Evolutionary conservation across 208 protist genomes (phyloP), one percentile per base, ranked within the genome.

Genomic region (Sergeia podlipaevii): DNA sequence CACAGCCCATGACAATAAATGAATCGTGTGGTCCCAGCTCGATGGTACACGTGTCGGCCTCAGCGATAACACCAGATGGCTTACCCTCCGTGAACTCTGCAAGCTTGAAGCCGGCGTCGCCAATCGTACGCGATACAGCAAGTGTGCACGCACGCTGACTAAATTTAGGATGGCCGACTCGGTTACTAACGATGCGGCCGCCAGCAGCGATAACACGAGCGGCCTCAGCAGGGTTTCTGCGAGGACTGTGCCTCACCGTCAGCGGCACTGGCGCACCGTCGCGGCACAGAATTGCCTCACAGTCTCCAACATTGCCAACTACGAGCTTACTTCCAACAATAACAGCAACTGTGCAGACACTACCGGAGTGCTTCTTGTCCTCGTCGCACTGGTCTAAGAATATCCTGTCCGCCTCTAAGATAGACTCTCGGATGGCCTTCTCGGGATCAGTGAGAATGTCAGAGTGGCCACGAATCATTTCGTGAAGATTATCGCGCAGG

Each of bases 121-220:
- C 89, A 43, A 96, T 69, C 7, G 87, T 77, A 52, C 89, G 70
- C 2, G 69, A 82, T 13, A 96, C 52, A 18, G 77, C 83, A 3
- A 96, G 65, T 51, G 60, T 85, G 23, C 71, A 42, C 4, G 72
- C 41, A 18, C 60, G 47, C 21, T 65, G 71, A 27, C 74, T 78
- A 23, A 72, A 74, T 23, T 74, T 69, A 29, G 74, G 74, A 26
- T 89, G 85, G 33, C 86, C 84, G n/a, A 94, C 86, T 53, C 89
- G 76, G 28, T 76, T 76, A 64, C 70, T 60, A 18, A 76, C 46
- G 11, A 96, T 78, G 39, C 65, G 79, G 1, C 77, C 80, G 28
- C 79, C 82, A 13, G 80, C 77, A 2, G 33, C 65, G n/a, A 59
- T 48, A 32, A 96, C 88, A n/a, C 89, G 69, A 32, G 68, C 45